phyloP scores from a whole-genome alignment of 2,329 filamentous ascomycete genomes.

The Fusarium nygamai region DNA sequence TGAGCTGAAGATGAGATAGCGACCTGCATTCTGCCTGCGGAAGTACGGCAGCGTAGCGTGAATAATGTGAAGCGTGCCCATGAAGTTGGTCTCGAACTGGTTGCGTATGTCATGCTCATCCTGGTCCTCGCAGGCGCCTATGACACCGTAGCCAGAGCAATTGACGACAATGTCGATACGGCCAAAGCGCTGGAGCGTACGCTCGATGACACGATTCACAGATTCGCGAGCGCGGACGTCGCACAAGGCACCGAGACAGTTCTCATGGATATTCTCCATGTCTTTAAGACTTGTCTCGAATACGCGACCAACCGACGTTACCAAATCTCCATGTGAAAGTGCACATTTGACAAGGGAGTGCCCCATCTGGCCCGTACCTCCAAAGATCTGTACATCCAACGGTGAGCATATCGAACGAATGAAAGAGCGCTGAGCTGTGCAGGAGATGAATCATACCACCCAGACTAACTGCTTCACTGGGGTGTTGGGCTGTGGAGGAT shows the following conservation, averaged over 20 bases:
- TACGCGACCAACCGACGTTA: slow-evolving; percentile 85
- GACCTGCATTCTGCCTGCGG: slow-evolving; percentile 76
- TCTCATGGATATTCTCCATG: slow-evolving; percentile 77
- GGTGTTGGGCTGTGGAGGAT: slow-evolving; percentile 78
- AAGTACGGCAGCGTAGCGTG: slow-evolving; percentile 90
- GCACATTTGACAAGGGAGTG: slow-evolving; percentile 87
- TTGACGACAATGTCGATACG: slow-evolving; percentile 91
- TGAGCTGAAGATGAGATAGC: slow-evolving; percentile 94
- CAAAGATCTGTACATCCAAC: slow-evolving; percentile 74
- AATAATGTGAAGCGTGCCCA: slow-evolving; percentile 93
- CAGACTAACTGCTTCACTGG: slow-evolving; percentile 82
- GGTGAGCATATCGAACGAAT: slow-evolving; percentile 3
- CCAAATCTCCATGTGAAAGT: slow-evolving; percentile 81
- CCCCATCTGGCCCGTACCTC: slow-evolving; percentile 97
- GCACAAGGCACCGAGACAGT: slow-evolving; percentile 84
- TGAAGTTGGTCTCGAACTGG: slow-evolving; percentile 98
- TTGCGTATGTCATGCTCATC: slow-evolving; percentile 94
- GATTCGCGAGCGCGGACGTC: slow-evolving; percentile 87
- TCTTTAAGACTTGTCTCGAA: slow-evolving; percentile 78
- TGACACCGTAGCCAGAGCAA: slow-evolving; percentile 94
- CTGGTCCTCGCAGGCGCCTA: slow-evolving; percentile 95
- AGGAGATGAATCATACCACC: slow-evolving; percentile 67
- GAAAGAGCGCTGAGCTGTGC: neutral
- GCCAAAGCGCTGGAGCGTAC: slow-evolving; percentile 78
- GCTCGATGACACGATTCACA: slow-evolving; percentile 76